Evolutionary conservation across 441 rosid species (phyloP), one percentile per base, ranked within the genome.

Genomic region (Francoa sonchifolia): DNA sequence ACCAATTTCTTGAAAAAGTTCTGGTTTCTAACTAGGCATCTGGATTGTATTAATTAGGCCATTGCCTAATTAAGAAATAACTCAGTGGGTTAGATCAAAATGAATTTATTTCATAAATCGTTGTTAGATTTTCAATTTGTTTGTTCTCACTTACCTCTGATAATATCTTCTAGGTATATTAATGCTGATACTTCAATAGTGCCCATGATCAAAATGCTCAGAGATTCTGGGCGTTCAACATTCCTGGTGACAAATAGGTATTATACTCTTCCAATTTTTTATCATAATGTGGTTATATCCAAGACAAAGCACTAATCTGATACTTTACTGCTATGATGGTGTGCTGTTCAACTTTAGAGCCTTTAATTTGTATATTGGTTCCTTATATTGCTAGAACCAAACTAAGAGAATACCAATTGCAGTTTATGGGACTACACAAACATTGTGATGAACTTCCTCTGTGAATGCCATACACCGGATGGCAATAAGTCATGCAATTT

Each of bases 361-460:
- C n/a, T n/a, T n/a, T n/a, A n/a, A n/a, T n/a, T n/a, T n/a, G n/a
- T n/a, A n/a, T n/a, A n/a, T n/a, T n/a, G n/a, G n/a, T n/a, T n/a
- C 39, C 4, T 15, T 14, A 8, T 7, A 35, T 17, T 35, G 1
- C 9, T 16, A 16, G 18, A 35, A 19, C 19, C 19, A 16, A 5
- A 6, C 4, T 34, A 1, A 40, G 30, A 25, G n/a, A 19, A 31
- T 54, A 25, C 17, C 43, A 55, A 31, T 67, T 71, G 77, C 88
- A 90, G 99, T 63, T 74, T 90, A 57, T 90, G 99, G 99, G 99
- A 90, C 71, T 90, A 90, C 48, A 82, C 99, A 33, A 82, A 80
- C 57, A 64, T 90, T 51, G 95, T 90, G 72, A 90, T 90, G 99
- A 90, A 74, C 57, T 90, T 85, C 56, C 95, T 90, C 41, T 86